Evolutionary conservation across 768 basidiomycete species (phyloP).

Genomic region (Russula earlei): DNA sequence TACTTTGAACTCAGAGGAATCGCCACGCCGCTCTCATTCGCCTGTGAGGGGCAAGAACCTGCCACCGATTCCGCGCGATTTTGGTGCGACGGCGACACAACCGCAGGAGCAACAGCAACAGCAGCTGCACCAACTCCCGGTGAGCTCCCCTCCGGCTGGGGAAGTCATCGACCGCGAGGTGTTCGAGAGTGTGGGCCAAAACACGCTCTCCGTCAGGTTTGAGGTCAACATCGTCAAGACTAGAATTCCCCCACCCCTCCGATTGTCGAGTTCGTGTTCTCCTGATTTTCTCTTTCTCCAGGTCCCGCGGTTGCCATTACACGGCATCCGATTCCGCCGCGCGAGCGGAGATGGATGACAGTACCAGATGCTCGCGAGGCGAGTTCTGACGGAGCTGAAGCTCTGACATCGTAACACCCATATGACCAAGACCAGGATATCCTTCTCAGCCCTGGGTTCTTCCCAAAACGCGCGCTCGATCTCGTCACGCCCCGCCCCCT

Average conservation of each 20-base stretch:
- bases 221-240: conserved; percentile 98
- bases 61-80: conserved; percentile 77
- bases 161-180: conserved; percentile 57
- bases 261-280: too few relatives aligned
- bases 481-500: not conserved
- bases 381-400: conserved; percentile 82
- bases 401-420: conserved; percentile 33
- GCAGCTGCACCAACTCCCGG: too few relatives aligned
- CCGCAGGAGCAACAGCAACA: not conserved
- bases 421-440: not conserved
- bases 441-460: not conserved
- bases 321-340: conserved; percentile 92
- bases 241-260: not conserved
- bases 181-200: conserved; percentile 67
- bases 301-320: conserved; percentile 89
- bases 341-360: conserved; percentile 91
- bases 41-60: conserved; percentile 54
- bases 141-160: conserved; percentile 45
- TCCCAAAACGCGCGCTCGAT: not conserved
- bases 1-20: conserved; percentile 18
- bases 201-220: conserved; percentile 82
- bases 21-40: conserved; percentile 33
- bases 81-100: conserved; percentile 28
- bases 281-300: conserved; percentile 24
- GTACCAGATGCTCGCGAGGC: conserved; percentile 89